A percentile compares a stretch with the other conserved stretches of the same genome.
Evolutionary conservation across 441 rosid genomes (phyloP).

Genomic region (Melastoma candidum): DNA sequence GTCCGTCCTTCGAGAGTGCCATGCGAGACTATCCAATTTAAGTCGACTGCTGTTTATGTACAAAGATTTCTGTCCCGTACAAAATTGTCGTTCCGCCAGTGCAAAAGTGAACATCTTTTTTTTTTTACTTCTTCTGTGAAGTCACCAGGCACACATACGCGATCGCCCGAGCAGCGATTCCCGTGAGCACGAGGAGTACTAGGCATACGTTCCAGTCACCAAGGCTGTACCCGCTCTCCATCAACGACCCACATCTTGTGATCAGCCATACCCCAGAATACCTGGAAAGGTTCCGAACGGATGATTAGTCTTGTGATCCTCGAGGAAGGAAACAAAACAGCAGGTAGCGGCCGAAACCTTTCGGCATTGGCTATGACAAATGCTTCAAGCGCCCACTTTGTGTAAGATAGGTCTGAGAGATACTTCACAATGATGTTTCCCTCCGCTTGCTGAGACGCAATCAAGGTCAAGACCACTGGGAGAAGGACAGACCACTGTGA

Average conservation of each 20-base stretch:
- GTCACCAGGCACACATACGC: constrained; percentile 36
- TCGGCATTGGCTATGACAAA: constrained; percentile 51
- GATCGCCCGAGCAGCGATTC: constrained; percentile 28
- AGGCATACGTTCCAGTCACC: constrained; percentile 34
- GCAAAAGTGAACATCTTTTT: too few relatives aligned
- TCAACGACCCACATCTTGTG: constrained; percentile 39
- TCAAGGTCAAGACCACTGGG: constrained; percentile 51
- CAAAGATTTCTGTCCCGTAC: too few relatives aligned
- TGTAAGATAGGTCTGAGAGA: constrained; percentile 39
- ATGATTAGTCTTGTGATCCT: neutral
- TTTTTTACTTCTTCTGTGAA: constrained; percentile 29
- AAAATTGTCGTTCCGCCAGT: too few relatives aligned
- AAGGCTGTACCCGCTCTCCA: constrained; percentile 34
- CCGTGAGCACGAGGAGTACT: constrained; percentile 30
- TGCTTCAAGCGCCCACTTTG: constrained; percentile 61
- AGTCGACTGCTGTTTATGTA: too few relatives aligned
- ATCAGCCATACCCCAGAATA: constrained; percentile 52
- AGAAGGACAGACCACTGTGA: constrained; percentile 50
- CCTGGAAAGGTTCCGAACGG: constrained; percentile 16
- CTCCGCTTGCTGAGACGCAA: constrained; percentile 39
- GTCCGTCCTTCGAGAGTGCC: too few relatives aligned
- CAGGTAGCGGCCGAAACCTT: constrained; percentile 19
- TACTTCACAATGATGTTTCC: constrained; percentile 26
- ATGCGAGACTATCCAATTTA: too few relatives aligned
- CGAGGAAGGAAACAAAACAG: neutral